Evolutionary conservation across 768 basidiomycete genomes (phyloP), one percentile per base, ranked within the genome.

Genomic region (Psilocybe cyanescens): DNA sequence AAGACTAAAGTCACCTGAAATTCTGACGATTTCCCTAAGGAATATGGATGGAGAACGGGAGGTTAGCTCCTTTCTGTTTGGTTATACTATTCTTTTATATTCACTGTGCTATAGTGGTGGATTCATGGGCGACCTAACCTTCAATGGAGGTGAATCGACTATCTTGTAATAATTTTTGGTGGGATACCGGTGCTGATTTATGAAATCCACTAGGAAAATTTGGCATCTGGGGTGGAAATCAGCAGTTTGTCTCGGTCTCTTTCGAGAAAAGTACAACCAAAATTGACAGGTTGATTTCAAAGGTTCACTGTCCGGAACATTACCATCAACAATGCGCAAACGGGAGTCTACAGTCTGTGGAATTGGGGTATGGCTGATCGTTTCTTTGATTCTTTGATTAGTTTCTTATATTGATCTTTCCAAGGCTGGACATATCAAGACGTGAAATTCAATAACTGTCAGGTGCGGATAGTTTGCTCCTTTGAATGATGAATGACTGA

Each of bases 11-110:
- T 37, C 14, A 8, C 44, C n/a, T 16, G 24, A 24, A 24, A 56
- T 55, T 11, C 28, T n/a, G 11, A 28, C 9, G 4, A 8, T 2
- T 1, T 50, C 11, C 41, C 5, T 44, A 24, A 78, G 79, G 79
- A 11, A 84, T 93, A 41, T 91, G 78, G 75, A 92, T 92, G 90
- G 91, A 92, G 71, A 89, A 89, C 62, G 90, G 91, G 74, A 79
- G 90, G 89, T 90, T 62, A 55, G 81, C 7, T 8, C 17, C 14
- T 19, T 37, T 31, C 24, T 24, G 24, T 29, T 44, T 44, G 2
- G 5, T 44, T 14, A 16, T 44, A n/a, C 41, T 4, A 12, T 12
- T 44, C 4, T 44, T 44, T 44, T 2, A 17, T 24, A 30, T 11
- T 8, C 17, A 28, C 50, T 49, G 53, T 55, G 30, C n/a, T 48